phyloP scores from a whole-genome alignment of 139 green algal genomes.

The Coelastrella sp. region DNA sequence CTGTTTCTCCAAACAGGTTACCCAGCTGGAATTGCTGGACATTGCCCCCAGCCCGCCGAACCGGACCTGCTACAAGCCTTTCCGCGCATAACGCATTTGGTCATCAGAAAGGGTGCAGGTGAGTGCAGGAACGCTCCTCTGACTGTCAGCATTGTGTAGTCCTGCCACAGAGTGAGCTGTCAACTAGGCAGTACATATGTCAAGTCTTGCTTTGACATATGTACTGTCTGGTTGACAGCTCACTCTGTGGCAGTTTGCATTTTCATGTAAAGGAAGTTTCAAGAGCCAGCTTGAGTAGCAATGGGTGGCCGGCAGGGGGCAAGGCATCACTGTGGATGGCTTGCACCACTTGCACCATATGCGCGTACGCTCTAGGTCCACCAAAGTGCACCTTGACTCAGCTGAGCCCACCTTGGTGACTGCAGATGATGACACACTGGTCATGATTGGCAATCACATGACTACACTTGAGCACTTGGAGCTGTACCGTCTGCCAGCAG shows the following conservation, averaged over 20 bases:
- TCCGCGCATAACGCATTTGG: not conserved
- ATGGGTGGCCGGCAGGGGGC: not conserved
- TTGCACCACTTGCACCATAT: too few relatives aligned
- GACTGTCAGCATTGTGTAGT: too few relatives aligned
- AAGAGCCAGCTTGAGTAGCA: not conserved
- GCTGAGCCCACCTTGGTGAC: too few relatives aligned
- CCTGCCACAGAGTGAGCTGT: too few relatives aligned
- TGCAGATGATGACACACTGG: constrained; percentile 16
- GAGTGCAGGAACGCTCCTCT: not conserved
- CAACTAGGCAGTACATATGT: too few relatives aligned
- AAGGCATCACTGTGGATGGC: too few relatives aligned
- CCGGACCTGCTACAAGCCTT: constrained; percentile 33
- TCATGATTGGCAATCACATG: not conserved
- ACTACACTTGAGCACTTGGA: constrained; percentile 18
- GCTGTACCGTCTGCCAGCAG: constrained; percentile 7
- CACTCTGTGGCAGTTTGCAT: too few relatives aligned
- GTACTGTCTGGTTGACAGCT: too few relatives aligned
- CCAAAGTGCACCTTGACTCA: too few relatives aligned
- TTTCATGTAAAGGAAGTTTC: too few relatives aligned
- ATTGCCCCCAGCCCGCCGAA: not conserved
- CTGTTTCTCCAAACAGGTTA: constrained; percentile 10
- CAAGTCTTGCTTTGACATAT: too few relatives aligned
- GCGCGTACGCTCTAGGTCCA: not conserved
- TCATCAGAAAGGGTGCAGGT: constrained; percentile 26
- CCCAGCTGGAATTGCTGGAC: constrained; percentile 34